Conservation (phyloP, 495 filamentous ascomycete species). For the Tuber umbilicatum region DNA sequence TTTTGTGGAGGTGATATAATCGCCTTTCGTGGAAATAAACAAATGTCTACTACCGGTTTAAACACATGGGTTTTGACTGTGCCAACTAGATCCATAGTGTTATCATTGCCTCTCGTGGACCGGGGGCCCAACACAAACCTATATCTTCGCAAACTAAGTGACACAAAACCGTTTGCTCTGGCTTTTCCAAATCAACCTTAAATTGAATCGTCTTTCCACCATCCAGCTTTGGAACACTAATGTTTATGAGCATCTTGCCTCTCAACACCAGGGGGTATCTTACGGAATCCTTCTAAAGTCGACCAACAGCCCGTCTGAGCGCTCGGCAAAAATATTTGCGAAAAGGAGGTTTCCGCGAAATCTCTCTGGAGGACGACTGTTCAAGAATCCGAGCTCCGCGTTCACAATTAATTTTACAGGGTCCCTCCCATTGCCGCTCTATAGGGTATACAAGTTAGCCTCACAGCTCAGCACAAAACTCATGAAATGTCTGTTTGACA, state of each 20-base stretch:
- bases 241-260: not conserved
- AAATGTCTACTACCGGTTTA: slow-evolving; percentile 55
- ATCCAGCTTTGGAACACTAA: slow-evolving; percentile 60
- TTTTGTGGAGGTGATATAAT: not conserved
- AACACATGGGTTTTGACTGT: slow-evolving; percentile 60
- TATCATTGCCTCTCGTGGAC: not conserved
- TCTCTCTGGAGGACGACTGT: slow-evolving; percentile 54
- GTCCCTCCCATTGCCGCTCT: slow-evolving; percentile 33
- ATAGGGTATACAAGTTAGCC: not conserved
- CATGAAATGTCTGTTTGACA: not conserved
- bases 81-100: slow-evolving; percentile 53
- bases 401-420: slow-evolving; percentile 57
- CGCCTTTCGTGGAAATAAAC: slow-evolving; percentile 47
- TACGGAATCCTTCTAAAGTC: slow-evolving; percentile 72
- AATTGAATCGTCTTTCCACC: slow-evolving; percentile 59
- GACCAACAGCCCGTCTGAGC: slow-evolving; percentile 63
- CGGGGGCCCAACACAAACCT: slow-evolving; percentile 46
- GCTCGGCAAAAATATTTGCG: slow-evolving; percentile 69
- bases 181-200: slow-evolving; percentile 50
- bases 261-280: slow-evolving; percentile 8
- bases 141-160: slow-evolving; percentile 85
- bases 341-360: slow-evolving; percentile 60
- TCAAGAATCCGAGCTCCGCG: slow-evolving; percentile 65
- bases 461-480: not conserved
- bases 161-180: slow-evolving; percentile 58